Conservation (phyloP, 306 rosid genomes). For the Rosa multiflora region DNA sequence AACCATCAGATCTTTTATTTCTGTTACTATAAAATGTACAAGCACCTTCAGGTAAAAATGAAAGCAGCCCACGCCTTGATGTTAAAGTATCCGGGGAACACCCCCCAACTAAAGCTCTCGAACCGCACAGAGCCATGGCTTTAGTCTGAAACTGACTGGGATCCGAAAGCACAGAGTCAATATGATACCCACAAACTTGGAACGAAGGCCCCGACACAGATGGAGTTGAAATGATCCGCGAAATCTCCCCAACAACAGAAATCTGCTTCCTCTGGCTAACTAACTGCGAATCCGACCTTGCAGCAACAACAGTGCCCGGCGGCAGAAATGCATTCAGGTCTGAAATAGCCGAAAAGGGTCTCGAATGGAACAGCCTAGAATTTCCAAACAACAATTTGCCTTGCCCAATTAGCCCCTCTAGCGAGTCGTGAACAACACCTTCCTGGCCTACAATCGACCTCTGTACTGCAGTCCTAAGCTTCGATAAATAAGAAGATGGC, state of each 20-base stretch:
- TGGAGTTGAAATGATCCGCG: slow-evolving; percentile 64
- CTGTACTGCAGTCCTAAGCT: slow-evolving; percentile 47
- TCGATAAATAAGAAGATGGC: slow-evolving; percentile 67
- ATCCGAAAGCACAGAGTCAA: slow-evolving; percentile 47
- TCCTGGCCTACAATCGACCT: slow-evolving; percentile 57
- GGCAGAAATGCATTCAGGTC: slow-evolving; percentile 38
- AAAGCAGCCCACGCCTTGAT: slow-evolving; percentile 30
- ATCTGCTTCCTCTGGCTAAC: slow-evolving; percentile 45
- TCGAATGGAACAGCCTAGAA: slow-evolving; percentile 48
- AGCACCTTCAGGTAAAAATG: slow-evolving; percentile 27
- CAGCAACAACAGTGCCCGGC: slow-evolving; percentile 44
- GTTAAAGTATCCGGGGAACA: slow-evolving; percentile 29
- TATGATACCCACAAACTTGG: slow-evolving; percentile 69
- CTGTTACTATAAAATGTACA: slow-evolving; percentile 25
- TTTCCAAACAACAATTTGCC: slow-evolving; percentile 57
- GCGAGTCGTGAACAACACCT: slow-evolving; percentile 39
- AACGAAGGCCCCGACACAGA: slow-evolving; percentile 70
- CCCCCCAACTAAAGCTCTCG: slow-evolving; percentile 48
- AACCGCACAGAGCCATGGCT: slow-evolving; percentile 60
- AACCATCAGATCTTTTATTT: slow-evolving; percentile 36
- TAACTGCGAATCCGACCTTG: slow-evolving; percentile 44
- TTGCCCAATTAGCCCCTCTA: slow-evolving; percentile 59
- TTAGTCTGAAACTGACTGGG: slow-evolving; percentile 37
- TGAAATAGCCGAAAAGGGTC: slow-evolving; percentile 35
- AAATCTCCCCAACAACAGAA: slow-evolving; percentile 67